Conservation (phyloP, 2,329 filamentous ascomycete genomes). For the Botrytis porri region DNA sequence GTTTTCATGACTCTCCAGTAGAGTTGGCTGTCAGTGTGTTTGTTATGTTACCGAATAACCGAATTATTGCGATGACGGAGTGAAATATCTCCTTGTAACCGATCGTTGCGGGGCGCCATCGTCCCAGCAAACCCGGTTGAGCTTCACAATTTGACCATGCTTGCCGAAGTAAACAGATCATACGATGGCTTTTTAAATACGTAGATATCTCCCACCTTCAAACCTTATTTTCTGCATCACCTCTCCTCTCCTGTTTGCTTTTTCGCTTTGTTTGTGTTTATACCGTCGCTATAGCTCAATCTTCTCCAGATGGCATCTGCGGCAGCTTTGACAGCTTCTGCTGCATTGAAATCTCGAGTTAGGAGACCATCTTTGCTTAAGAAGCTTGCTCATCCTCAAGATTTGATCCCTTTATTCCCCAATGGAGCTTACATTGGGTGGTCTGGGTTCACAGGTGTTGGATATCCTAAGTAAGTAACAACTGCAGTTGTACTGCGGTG, state of each 20-base stretch:
- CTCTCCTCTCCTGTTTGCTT: background rate
- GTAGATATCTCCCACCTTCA: background rate
- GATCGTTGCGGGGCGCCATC: conserved; percentile 8
- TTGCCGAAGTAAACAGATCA: background rate
- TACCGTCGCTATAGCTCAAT: background rate
- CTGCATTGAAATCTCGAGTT: conserved; percentile 70
- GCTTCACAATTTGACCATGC: background rate
- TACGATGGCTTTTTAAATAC: conserved; percentile 16
- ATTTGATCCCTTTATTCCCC: conserved; percentile 77
- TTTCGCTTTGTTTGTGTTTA: background rate
- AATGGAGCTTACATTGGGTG: conserved; percentile 85
- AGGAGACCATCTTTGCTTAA: conserved; percentile 73
- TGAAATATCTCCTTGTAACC: conserved; percentile 8
- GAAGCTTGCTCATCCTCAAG: conserved; percentile 76
- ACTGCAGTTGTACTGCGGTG: background rate
- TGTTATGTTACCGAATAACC: conserved; percentile 16
- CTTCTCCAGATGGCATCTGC: conserved; percentile 30
- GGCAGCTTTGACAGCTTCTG: conserved; percentile 35
- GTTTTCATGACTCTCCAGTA: background rate
- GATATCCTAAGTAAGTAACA: conserved; percentile 73
- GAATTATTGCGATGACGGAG: conserved; percentile 17
- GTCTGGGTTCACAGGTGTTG: conserved; percentile 88
- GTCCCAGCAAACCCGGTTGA: background rate
- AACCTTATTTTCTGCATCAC: background rate
- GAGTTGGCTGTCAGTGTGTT: background rate